phyloP scores from a whole-genome alignment of 2,329 filamentous ascomycete species.

The Colletotrichum acutatum region DNA sequence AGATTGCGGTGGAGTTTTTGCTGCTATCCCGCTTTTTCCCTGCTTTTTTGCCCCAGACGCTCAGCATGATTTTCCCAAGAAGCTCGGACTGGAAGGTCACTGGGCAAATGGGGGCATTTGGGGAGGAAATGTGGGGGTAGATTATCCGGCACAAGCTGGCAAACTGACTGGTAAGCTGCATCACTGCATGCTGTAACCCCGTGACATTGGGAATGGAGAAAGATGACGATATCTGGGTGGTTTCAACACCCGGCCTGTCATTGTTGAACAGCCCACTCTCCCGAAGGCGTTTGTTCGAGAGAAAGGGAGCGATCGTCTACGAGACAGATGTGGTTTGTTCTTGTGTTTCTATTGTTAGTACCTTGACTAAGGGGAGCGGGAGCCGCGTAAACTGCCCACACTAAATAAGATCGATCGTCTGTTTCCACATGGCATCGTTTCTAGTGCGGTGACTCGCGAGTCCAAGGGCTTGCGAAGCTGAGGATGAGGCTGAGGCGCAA shows the following conservation, averaged over 20 bases:
- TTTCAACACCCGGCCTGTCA: background rate
- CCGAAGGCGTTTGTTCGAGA: background rate
- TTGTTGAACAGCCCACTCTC: background rate
- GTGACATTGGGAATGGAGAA: conserved; percentile 22
- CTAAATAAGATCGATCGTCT: background rate
- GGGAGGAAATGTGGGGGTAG: background rate
- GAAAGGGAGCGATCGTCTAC: background rate
- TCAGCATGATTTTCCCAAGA: background rate
- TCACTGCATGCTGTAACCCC: background rate
- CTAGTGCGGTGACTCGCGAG: background rate
- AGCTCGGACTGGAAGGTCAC: background rate
- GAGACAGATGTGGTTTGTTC: background rate
- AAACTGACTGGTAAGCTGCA: too few species aligned
- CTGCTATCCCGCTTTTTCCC: background rate
- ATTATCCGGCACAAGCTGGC: background rate
- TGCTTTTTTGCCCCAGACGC: background rate
- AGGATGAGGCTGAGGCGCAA: background rate
- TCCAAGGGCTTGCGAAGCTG: background rate
- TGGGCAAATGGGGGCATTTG: background rate
- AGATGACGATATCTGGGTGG: conserved; percentile 1
- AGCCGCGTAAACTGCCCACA: background rate
- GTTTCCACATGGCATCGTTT: background rate
- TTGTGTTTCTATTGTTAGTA: conserved; percentile 1
- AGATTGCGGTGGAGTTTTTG: background rate
- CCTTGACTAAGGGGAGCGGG: background rate